Percentiles rank a stretch among this genome's conserved stretches.
Conservation (phyloP, 305 asterid genomes). For the Fraxinus albicans region DNA sequence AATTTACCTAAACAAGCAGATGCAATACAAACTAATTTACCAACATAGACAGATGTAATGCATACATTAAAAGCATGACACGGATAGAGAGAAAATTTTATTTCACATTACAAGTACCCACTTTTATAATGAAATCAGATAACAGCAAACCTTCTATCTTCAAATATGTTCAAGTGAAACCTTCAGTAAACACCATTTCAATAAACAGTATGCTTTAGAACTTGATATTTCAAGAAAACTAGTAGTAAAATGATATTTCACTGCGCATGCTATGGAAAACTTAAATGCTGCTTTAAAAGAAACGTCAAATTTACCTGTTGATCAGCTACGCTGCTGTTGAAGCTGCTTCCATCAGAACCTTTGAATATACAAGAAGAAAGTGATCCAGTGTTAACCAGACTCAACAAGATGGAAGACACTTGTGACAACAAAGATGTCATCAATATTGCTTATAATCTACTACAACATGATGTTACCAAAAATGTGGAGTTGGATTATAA, state of each 20-base stretch:
- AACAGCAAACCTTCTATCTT: background rate
- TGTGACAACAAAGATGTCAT: background rate
- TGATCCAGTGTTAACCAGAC: constrained; percentile 9
- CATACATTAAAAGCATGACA: background rate
- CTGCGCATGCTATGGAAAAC: background rate
- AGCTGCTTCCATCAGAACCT: constrained; percentile 79
- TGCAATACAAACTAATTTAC: background rate
- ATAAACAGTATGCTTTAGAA: background rate
- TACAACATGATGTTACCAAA: background rate
- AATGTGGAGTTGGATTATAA: background rate
- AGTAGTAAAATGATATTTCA: background rate
- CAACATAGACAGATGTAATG: background rate
- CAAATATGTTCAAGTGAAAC: background rate
- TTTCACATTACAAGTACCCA: background rate
- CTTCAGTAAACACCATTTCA: background rate
- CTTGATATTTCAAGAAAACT: background rate
- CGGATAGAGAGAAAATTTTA: background rate
- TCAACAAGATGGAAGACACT: background rate
- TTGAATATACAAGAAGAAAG: constrained; percentile 30
- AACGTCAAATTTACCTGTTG: constrained; percentile 52
- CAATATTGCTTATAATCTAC: background rate
- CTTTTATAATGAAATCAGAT: background rate
- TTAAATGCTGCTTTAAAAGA: constrained; percentile 12
- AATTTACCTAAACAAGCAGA: background rate
- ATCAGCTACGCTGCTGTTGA: constrained; percentile 85